Evolutionary conservation across 106 monocot genomes (phyloP), one percentile per base, ranked within the genome.

Genomic region (Hemerocallis citrina): DNA sequence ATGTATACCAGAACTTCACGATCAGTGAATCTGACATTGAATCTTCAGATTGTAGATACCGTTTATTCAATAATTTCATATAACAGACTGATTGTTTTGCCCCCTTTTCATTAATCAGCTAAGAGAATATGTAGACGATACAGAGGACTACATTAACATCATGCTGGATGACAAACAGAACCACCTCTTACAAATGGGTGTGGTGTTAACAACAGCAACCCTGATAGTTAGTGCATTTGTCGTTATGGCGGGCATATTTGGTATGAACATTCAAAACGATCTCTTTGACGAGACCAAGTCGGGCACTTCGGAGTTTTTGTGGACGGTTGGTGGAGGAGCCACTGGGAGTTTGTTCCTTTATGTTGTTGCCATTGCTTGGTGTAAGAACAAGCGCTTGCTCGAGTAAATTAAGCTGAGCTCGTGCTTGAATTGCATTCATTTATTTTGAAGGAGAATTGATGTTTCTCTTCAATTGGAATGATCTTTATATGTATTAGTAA

Each of bases 111-210:
- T n/a, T n/a, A n/a, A n/a, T n/a, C 39, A 90, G 90, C 74, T 90
- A 48, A 65, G 79, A 67, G 90, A 90, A 51, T 90, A 90, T 22
- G 81, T 90, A 0, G 85, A 82, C 27, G 90, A 90, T 58, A 90
- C 85, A 4, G 90, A 85, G 68, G 85, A 90, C 57, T 90, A 85
- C 68, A 90, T 90, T 45, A 90, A 82, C 73, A 85, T 90, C 46
- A 81, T 85, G 85, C 68, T 85, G 31, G 89, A 90, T 30, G 85
- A 90, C 55, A 84, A 84, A 66, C 84, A 81, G 69, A 89, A 89
- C 41, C 89, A 89, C 28, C 74, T 89, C 5, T 40, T 85, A 13
- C 85, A 90, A 30, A 73, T 85, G 73, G 89, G 81, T 3, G 75
- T 90, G 35, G 49, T 85, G 60, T 59, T 90, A 10, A 85, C 76